Conservation (phyloP, 2,329 filamentous ascomycete genomes). For the Dryadomyces quercus-mongolicae region DNA sequence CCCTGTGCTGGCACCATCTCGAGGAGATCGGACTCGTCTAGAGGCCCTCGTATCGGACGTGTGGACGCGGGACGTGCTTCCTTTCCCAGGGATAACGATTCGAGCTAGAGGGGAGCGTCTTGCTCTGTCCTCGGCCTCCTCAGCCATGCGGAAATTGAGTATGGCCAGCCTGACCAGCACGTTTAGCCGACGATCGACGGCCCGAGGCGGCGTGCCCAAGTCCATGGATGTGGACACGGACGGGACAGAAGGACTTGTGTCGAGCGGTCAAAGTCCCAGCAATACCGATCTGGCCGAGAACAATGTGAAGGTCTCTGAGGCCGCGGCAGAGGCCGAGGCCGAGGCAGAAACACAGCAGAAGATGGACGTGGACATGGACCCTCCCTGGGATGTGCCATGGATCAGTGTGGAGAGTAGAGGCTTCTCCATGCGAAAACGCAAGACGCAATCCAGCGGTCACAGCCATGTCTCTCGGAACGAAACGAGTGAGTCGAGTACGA, state of each 20-base stretch:
- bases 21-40: conserved; percentile 64
- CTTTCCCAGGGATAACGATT: conserved; percentile 69
- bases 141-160: conserved; percentile 79
- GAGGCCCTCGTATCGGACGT: conserved; percentile 65
- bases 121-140: conserved; percentile 67
- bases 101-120: conserved; percentile 56
- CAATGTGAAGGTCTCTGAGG: too few relatives aligned
- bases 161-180: conserved; percentile 67
- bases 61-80: conserved; percentile 71
- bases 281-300: neutral
- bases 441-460: neutral
- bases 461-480: neutral
- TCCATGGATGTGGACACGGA: conserved; percentile 13
- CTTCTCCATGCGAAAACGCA: neutral
- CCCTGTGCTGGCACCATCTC: conserved; percentile 59
- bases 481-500: neutral
- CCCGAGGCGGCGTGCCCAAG: conserved; percentile 22
- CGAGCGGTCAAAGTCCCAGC: neutral
- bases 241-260: neutral
- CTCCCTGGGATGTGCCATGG: neutral
- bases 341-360: neutral
- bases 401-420: neutral
- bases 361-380: neutral
- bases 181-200: conserved; percentile 60
- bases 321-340: neutral